phyloP scores from a whole-genome alignment of 345 rosid species.

The Gossypium herbaceum region DNA sequence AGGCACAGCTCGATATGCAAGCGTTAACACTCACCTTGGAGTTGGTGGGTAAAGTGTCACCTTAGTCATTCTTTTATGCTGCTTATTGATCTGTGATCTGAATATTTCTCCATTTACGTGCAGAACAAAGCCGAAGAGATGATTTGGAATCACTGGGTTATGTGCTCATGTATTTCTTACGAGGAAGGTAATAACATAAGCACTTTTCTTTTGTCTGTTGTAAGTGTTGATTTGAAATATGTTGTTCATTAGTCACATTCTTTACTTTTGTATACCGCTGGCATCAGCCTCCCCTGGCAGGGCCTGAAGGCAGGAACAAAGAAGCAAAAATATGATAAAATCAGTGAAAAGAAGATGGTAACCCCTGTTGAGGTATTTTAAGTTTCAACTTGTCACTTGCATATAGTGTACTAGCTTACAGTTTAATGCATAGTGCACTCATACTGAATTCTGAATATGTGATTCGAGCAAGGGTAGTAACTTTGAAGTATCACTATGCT shows the following conservation, averaged over 20 bases:
- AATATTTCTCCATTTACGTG: neutral
- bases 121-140: constrained; percentile 63
- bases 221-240: constrained; percentile 1
- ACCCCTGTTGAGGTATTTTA: constrained; percentile 37
- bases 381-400: constrained; percentile 5
- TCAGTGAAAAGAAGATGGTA: constrained; percentile 37
- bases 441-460: neutral
- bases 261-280: constrained; percentile 11
- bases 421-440: neutral
- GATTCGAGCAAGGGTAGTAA: neutral
- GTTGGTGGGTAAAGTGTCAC: constrained; percentile 38
- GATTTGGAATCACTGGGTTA: constrained; percentile 49
- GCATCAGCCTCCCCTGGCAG: constrained; percentile 40
- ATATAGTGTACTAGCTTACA: neutral
- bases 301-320: constrained; percentile 39
- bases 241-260: neutral
- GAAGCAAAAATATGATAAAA: constrained; percentile 38
- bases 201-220: neutral
- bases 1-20: constrained; percentile 64
- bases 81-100: neutral
- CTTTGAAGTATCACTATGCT: neutral
- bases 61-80: constrained; percentile 8
- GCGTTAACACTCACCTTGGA: constrained; percentile 59
- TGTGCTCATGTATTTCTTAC: constrained; percentile 44
- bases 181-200: constrained; percentile 44